These are phyloP conservation scores for Cercophora samala DNA, from an alignment of 495 filamentous ascomycete species.

Conservation along the genomic window DNA sequence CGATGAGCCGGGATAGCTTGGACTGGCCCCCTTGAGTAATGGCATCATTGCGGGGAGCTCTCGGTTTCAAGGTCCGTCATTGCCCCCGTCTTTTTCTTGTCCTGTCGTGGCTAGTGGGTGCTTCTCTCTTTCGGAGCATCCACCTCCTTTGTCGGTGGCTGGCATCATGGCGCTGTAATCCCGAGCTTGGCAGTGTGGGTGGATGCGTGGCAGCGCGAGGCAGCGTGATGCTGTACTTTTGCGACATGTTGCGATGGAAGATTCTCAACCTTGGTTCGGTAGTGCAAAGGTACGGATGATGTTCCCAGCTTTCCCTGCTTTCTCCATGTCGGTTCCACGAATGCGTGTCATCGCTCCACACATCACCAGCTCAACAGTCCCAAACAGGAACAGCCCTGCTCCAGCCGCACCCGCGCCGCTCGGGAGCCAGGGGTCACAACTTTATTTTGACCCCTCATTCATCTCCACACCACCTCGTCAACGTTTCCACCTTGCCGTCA, in stretches of 20 bases:
- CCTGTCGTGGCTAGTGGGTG: background rate
- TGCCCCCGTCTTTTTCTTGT: background rate
- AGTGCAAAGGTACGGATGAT: background rate
- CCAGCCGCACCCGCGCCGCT: slow-evolving; percentile 13
- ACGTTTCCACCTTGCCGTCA: background rate
- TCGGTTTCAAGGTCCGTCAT: background rate
- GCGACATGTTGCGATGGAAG: background rate
- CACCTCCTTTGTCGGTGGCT: too few species aligned
- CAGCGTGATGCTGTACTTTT: too few species aligned
- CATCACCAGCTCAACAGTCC: background rate
- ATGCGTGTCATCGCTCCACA: slow-evolving; percentile 13
- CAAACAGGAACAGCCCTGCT: slow-evolving; percentile 1
- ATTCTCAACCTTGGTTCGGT: background rate
- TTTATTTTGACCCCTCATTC: slow-evolving; percentile 24
- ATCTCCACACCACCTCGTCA: too few species aligned
- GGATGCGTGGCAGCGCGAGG: too few species aligned
- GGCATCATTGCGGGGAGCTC: slow-evolving; percentile 20
- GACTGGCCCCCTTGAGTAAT: slow-evolving; percentile 9
- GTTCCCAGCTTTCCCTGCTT: background rate
- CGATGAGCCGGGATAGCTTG: background rate
- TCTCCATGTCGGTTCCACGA: background rate
- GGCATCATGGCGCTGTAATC: background rate
- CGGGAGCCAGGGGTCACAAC: slow-evolving; percentile 24
- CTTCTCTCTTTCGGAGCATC: background rate
- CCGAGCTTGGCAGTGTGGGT: background rate